phyloP scores from a whole-genome alignment of 73 alveolate species.

The Breviolum minutum region DNA sequence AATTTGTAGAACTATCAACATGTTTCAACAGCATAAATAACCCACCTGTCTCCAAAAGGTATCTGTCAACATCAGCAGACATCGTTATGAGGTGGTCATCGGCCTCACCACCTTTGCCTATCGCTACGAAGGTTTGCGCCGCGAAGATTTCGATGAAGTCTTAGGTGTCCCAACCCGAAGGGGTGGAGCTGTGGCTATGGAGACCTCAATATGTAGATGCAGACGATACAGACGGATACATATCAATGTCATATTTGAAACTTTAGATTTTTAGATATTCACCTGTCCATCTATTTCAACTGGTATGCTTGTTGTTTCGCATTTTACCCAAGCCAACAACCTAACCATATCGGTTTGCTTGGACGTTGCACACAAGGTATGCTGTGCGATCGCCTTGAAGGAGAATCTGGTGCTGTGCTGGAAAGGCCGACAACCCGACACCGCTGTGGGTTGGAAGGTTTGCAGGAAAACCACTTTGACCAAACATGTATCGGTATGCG shows the following conservation, averaged over 20 bases:
- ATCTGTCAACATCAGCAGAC: not conserved
- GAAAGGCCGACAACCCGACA: constrained; percentile 22
- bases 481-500: too few relatives aligned
- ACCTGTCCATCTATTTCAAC: too few relatives aligned
- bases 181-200: not conserved
- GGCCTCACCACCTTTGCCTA: constrained; percentile 88
- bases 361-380: not conserved
- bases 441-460: too few relatives aligned
- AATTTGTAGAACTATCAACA: not conserved
- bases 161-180: constrained; percentile 22
- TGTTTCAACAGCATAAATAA: not conserved
- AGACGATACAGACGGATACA: too few relatives aligned
- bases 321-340: too few relatives aligned
- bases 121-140: constrained; percentile 88
- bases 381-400: constrained; percentile 82
- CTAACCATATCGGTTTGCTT: not conserved
- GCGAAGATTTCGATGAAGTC: constrained; percentile 92
- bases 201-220: not conserved
- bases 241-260: too few relatives aligned
- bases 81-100: constrained; percentile 44
- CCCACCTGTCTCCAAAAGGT: too few relatives aligned
- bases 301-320: too few relatives aligned
- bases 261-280: too few relatives aligned
- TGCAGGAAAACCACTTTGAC: too few relatives aligned
- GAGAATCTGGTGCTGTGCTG: constrained; percentile 72